Percentiles rank a stretch among this genome's conserved stretches.
Evolutionary conservation across 441 rosid species (phyloP).

Genomic region (Croton laevigatus): DNA sequence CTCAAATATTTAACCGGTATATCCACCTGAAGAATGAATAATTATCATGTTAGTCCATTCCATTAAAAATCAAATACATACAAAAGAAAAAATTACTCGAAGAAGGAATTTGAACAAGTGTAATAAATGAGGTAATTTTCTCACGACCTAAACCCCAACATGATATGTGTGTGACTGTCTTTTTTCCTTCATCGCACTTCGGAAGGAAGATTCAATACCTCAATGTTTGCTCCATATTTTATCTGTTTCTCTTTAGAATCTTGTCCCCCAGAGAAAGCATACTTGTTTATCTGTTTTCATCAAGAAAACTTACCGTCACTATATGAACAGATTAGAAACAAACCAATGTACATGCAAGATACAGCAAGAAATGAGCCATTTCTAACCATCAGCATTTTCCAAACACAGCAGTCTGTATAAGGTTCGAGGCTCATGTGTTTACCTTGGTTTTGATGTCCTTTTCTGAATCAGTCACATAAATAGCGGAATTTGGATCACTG

Average conservation of each 20-base stretch:
- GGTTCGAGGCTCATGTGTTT: background rate
- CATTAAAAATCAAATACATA: background rate
- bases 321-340: background rate
- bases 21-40: constrained; percentile 56
- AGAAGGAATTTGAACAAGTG: background rate
- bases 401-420: background rate
- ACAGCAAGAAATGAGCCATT: background rate
- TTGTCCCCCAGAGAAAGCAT: constrained; percentile 86
- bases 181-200: constrained; percentile 3
- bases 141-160: no score
- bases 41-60: background rate
- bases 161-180: no score
- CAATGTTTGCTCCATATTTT: constrained; percentile 77
- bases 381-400: background rate
- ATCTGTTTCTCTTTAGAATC: constrained; percentile 66
- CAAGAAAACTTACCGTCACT: constrained; percentile 15
- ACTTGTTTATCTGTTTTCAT: constrained; percentile 58
- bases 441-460: constrained; percentile 83
- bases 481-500: constrained; percentile 90
- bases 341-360: background rate
- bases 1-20: constrained; percentile 73
- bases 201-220: constrained; percentile 42
- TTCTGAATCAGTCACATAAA: constrained; percentile 82
- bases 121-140: no score
- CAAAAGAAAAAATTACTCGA: background rate